Evolutionary conservation across 1,139 yeast species (phyloP).

Genomic region (Pichia sp.): DNA sequence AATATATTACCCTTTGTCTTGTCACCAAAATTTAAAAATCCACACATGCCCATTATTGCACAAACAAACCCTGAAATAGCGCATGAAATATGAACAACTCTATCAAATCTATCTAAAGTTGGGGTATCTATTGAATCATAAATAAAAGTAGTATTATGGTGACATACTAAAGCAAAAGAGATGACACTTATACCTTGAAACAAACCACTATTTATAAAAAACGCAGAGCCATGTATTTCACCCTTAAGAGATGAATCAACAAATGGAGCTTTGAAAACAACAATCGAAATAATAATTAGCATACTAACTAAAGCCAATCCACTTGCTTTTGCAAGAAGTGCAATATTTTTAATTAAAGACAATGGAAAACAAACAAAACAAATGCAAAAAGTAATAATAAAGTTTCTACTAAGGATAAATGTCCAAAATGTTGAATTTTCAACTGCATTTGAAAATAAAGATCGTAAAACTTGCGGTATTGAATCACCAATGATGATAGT

Average conservation of each 20-base stretch:
- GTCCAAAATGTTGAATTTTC: conserved; percentile 35
- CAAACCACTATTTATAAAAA: conserved; percentile 57
- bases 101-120: conserved; percentile 65
- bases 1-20: conserved; percentile 80
- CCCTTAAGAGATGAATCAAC: conserved; percentile 45
- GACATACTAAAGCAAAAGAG: conserved; percentile 92
- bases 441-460: conserved; percentile 53
- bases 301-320: conserved; percentile 82
- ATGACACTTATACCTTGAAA: conserved; percentile 90
- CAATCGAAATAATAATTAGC: conserved; percentile 69
- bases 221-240: conserved; percentile 37
- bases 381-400: conserved; percentile 64
- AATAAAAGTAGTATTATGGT: conserved; percentile 86
- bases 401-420: conserved; percentile 58
- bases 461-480: conserved; percentile 78
- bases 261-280: conserved; percentile 68
- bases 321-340: conserved; percentile 82
- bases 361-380: conserved; percentile 75
- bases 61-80: conserved; percentile 77
- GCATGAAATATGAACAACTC: conserved; percentile 79
- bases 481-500: conserved; percentile 94
- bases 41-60: conserved; percentile 72
- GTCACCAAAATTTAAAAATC: conserved; percentile 68
- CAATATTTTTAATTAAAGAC: conserved; percentile 73
- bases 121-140: conserved; percentile 78